Conservation (phyloP, 257 asterid species). For the Mitragyna speciosa region DNA sequence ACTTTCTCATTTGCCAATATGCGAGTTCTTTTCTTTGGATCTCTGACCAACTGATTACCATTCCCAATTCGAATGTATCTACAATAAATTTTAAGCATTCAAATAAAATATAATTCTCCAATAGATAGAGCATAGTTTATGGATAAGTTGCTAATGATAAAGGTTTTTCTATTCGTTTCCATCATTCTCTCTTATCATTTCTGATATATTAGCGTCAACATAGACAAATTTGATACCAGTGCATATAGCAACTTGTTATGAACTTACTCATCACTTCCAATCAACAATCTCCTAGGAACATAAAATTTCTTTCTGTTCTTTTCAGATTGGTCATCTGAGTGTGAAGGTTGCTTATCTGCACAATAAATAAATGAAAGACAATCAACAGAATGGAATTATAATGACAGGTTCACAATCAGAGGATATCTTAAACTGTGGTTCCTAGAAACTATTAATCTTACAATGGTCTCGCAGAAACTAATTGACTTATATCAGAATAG, state of each 20-base stretch:
- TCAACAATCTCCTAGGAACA: slow-evolving; percentile 73
- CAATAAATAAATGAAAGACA: slow-evolving; percentile 4
- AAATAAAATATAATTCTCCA: slow-evolving; percentile 7
- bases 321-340: slow-evolving; percentile 38
- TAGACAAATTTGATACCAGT: background rate
- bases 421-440: background rate
- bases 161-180: background rate
- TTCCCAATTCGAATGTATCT: slow-evolving; percentile 88
- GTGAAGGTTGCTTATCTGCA: slow-evolving; percentile 55
- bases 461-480: background rate
- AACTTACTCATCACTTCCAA: slow-evolving; percentile 90
- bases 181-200: background rate
- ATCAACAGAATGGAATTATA: slow-evolving; percentile 27
- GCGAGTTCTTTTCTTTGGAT: slow-evolving; percentile 90
- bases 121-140: background rate
- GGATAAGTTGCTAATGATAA: background rate
- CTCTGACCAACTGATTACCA: slow-evolving; percentile 89
- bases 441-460: background rate
- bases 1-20: slow-evolving; percentile 84
- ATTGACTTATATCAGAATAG: background rate
- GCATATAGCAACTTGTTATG: slow-evolving; percentile 19
- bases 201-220: background rate
- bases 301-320: slow-evolving; percentile 53
- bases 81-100: slow-evolving; percentile 28
- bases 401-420: slow-evolving; percentile 16